These are phyloP conservation scores for Tetragonia tetragonoides DNA, from an alignment of 148 eudicot genomes.

Conservation along the genomic window DNA sequence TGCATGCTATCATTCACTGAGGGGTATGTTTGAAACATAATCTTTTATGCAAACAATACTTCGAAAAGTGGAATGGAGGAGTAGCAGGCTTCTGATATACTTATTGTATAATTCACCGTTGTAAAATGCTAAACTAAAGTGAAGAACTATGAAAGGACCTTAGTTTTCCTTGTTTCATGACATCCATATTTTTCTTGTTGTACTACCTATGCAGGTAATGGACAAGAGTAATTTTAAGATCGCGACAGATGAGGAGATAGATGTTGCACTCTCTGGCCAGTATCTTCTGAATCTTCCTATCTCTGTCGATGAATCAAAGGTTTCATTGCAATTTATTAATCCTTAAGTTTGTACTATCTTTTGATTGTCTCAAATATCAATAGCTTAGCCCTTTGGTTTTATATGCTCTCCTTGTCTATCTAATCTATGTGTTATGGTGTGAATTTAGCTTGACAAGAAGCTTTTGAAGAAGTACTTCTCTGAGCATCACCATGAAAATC, in stretches of 20 bases:
- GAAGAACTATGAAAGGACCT: not conserved
- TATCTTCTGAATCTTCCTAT: constrained; percentile 94
- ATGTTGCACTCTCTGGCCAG: constrained; percentile 86
- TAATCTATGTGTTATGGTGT: constrained; percentile 1
- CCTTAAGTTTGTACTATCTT: not conserved
- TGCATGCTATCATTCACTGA: too few species aligned
- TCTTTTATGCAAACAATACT: too few species aligned
- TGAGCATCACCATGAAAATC: constrained; percentile 64
- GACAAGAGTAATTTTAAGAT: constrained; percentile 94
- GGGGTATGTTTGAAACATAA: too few species aligned
- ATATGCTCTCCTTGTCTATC: not conserved
- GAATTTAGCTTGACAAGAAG: constrained; percentile 71
- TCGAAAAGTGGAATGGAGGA: not conserved
- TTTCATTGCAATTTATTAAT: constrained; percentile 19
- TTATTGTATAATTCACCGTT: not conserved
- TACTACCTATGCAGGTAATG: constrained; percentile 56
- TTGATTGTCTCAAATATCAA: not conserved
- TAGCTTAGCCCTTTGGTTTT: not conserved
- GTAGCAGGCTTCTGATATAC: not conserved
- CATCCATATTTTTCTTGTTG: not conserved
- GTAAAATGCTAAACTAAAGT: not conserved
- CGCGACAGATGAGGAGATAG: constrained; percentile 76
- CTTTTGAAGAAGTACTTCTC: constrained; percentile 69
- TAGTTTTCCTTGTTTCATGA: not conserved
- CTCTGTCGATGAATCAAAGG: constrained; percentile 90